Conservation (phyloP, 805 yeast species). For the Yarrowia sp. region DNA sequence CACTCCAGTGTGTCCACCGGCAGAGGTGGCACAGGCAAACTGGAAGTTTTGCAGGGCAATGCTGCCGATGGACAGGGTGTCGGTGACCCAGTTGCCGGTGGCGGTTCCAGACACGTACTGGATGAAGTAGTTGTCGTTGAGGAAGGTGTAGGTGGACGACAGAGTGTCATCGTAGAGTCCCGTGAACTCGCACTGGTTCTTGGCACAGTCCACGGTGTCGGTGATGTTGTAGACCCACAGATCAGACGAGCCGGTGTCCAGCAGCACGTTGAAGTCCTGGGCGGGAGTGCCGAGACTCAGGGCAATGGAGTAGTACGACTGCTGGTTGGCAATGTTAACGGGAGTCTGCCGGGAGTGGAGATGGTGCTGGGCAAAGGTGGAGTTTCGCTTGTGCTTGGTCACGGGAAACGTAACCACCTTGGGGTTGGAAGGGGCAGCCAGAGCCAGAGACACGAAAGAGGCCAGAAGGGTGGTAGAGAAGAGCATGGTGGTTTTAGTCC, state of each 20-base stretch:
- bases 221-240: constrained; percentile 58
- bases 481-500: background rate
- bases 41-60: constrained; percentile 59
- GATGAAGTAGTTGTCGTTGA: constrained; percentile 42
- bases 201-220: background rate
- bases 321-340: constrained; percentile 1
- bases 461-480: constrained; percentile 9
- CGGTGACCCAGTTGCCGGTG: constrained; percentile 63
- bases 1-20: constrained; percentile 59
- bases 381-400: constrained; percentile 16
- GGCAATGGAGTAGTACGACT: constrained; percentile 41
- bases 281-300: constrained; percentile 62
- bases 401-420: constrained; percentile 12
- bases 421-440: constrained; percentile 17
- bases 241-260: constrained; percentile 78
- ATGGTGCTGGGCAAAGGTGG: constrained; percentile 3
- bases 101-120: constrained; percentile 54
- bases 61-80: constrained; percentile 60
- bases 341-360: constrained; percentile 7
- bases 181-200: background rate
- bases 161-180: constrained; percentile 4
- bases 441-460: background rate
- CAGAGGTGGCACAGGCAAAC: constrained; percentile 71
- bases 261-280: constrained; percentile 59
- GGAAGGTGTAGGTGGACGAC: constrained; percentile 42